These are phyloP conservation scores for Stenogyne calaminthoides DNA, from an alignment of 305 asterid species.

Conservation along the genomic window DNA sequence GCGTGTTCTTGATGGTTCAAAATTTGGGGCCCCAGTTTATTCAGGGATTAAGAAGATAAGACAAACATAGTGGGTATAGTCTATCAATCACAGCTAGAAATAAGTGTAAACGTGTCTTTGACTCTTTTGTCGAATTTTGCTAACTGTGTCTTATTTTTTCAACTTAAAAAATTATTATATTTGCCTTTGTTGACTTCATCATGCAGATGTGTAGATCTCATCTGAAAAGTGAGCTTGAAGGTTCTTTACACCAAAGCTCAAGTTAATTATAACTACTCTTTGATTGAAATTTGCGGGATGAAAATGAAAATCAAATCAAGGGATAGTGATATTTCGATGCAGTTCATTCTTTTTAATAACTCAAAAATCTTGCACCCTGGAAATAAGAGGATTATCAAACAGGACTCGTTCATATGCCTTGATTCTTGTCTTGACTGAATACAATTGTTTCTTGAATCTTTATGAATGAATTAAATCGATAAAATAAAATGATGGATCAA, in stretches of 20 bases:
- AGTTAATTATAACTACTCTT: no score
- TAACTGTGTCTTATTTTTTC: not conserved
- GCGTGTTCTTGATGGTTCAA: not conserved
- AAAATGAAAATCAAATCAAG: not conserved
- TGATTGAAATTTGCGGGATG: not conserved
- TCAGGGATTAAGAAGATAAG: not conserved
- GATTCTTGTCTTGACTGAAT: not conserved
- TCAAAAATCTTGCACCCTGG: not conserved
- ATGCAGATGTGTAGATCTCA: not conserved
- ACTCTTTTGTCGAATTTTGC: not conserved
- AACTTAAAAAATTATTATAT: not conserved
- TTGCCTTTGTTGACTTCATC: constrained; percentile 24
- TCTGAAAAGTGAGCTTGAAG: constrained; percentile 15
- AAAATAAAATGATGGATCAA: no score
- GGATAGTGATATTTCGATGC: not conserved
- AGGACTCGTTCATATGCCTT: not conserved
- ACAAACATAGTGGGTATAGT: not conserved
- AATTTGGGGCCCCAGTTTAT: not conserved
- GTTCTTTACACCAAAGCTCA: not conserved
- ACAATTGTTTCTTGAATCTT: not conserved
- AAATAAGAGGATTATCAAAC: not conserved
- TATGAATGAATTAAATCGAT: no score
- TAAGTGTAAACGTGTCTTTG: not conserved
- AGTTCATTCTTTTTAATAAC: not conserved
- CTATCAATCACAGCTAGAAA: not conserved